phyloP scores from a whole-genome alignment of 352 stramenopile genomes.

The Thraustochytrium sp. region DNA sequence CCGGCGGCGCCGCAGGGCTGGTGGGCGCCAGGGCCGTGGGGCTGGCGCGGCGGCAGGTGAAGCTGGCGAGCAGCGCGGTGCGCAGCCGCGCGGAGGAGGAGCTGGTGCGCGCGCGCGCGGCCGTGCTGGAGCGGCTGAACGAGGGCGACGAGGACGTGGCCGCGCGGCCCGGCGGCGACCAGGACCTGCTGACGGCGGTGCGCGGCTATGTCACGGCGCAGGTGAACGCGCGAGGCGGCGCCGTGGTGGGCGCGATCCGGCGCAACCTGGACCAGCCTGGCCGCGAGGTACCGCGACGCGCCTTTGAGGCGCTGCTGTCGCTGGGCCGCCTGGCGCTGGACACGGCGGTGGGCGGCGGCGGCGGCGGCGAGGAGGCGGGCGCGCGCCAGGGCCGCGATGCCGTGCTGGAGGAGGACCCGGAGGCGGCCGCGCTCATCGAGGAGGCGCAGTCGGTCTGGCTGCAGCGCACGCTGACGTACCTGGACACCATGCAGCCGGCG shows the following conservation, averaged over 20 bases:
- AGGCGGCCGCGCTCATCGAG: neutral
- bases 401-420: neutral
- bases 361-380: neutral
- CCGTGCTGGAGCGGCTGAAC: neutral
- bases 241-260: neutral
- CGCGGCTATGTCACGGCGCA: neutral
- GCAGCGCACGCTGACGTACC: neutral
- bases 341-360: too few species aligned
- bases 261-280: neutral
- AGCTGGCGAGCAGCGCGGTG: neutral
- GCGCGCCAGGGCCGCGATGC: neutral
- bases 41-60: neutral
- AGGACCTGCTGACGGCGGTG: neutral
- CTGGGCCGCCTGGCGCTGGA: neutral
- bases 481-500: conserved; percentile 10
- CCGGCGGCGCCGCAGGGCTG: neutral
- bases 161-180: neutral
- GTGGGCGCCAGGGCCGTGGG: neutral
- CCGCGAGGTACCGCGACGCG: neutral
- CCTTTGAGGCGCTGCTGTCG: neutral
- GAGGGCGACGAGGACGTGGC: neutral
- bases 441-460: neutral
- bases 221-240: neutral
- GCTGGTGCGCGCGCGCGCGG: neutral
- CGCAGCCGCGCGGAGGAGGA: neutral